phyloP scores from a whole-genome alignment of 2,329 filamentous ascomycete genomes.

The Colletotrichum acutatum region DNA sequence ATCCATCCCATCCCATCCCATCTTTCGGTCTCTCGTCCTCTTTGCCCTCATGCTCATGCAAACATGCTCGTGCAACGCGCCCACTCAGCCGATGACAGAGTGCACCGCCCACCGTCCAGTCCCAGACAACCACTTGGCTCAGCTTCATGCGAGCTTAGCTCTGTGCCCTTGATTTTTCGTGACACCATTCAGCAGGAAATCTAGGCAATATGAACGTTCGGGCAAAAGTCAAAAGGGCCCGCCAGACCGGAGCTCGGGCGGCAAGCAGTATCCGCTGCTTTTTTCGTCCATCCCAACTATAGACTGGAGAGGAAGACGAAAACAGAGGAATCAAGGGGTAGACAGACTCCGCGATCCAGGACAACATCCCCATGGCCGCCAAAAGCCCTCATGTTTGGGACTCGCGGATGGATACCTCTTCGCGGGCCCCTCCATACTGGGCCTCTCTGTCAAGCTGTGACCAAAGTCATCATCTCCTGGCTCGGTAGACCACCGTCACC shows the following conservation, averaged over 20 bases:
- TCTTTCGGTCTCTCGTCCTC: conserved; percentile 1
- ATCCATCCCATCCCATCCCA: conserved; percentile 2
- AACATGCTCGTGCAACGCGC: conserved; percentile 22
- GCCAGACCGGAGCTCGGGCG: conserved; percentile 15
- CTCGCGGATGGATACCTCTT: neutral
- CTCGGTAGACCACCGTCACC: neutral
- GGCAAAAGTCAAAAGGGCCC: neutral
- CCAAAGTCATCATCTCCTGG: conserved; percentile 15
- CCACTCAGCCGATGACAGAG: conserved; percentile 29
- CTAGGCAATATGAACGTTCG: neutral
- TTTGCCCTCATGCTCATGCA: conserved; percentile 12
- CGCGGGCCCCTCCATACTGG: conserved; percentile 13
- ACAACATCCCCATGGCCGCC: conserved; percentile 5
- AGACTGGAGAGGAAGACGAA: neutral
- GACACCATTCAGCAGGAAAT: conserved; percentile 13
- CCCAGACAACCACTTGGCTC: conserved; percentile 21
- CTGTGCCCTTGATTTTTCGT: neutral
- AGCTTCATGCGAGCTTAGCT: conserved; percentile 21
- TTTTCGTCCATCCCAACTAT: conserved; percentile 22
- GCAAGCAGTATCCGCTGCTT: conserved; percentile 8
- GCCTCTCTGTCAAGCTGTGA: conserved; percentile 15
- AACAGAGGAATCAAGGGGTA: conserved; percentile 9
- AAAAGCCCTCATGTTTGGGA: conserved; percentile 15
- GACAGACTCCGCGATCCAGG: neutral
- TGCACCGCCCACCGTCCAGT: conserved; percentile 18